Base-by-base conservation (phyloP, 768 basidiomycete genomes). In the Kwoniella europaea region DNA sequence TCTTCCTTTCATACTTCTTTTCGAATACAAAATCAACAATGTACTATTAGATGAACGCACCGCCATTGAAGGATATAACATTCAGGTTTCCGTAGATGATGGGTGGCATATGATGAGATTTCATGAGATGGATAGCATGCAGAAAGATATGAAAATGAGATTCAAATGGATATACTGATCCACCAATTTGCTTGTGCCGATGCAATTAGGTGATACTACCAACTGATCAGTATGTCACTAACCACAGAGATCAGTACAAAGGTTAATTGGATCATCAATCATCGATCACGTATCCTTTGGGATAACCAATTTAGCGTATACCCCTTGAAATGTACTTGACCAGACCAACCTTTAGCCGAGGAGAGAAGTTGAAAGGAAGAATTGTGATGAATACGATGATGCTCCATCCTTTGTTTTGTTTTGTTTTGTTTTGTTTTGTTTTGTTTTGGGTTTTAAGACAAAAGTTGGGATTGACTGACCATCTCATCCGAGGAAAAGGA, bases 271-370 rank as follows among this genome's bases (percentile, higher is more conserved):
- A 5, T 35, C 35, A 35, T 35, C 35, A 35, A 35, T 35, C 1
- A 7, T 35, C 35, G 35, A 35, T 35, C 35, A 35, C 12, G 15
- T 24, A n/a, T 61, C 59, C 59, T 61, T 61, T 61, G 59, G 41
- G 35, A 42, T 16, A 43, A 43, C 46, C 59, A 61, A 61, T 61
- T 61, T 6, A 9, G 42, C 59, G 41, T 50, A 4, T 13, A 50
- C 46, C 46, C 46, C 46, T 50, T 50, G 46, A 50, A 50, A 1
- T 13, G 10, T 50, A 13, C 12, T 50, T 50, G 46, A 50, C 59
- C 42, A 43, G 35, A 24, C 16, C 18, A 24, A 15, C 35, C 42
- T 61, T 61, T 61, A 20, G 13, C 42, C 59, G 35, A 43, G 4
- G 12, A 43, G 13, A n/a, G 10, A 61, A 61, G 29, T 9, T 44